phyloP scores from a whole-genome alignment of 169 alveolate species.

The Plasmodium inui region DNA sequence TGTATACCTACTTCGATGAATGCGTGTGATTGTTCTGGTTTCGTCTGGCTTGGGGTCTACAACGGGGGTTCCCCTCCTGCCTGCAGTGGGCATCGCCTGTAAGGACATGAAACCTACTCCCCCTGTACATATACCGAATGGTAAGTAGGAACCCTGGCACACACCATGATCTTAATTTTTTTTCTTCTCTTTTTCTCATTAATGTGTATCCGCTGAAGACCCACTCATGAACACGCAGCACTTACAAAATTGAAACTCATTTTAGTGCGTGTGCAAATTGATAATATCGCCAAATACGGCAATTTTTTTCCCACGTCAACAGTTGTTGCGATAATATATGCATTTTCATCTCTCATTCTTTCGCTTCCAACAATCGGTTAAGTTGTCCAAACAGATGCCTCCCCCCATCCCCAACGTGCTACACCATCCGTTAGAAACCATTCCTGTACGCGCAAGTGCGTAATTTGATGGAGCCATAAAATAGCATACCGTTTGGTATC shows the following conservation, averaged over 20 bases:
- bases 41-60: background rate
- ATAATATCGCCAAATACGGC: background rate
- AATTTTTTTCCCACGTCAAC: background rate
- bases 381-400: background rate
- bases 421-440: background rate
- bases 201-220: background rate
- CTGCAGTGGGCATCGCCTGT: background rate
- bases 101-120: background rate
- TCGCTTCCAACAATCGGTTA: background rate
- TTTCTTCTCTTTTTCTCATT: background rate
- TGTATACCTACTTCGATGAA: background rate
- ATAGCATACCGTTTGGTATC: background rate
- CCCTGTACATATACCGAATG: background rate
- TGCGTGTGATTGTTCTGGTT: background rate
- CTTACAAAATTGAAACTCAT: background rate
- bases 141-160: background rate
- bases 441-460: background rate
- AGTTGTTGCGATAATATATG: background rate
- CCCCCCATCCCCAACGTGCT: background rate
- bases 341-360: background rate
- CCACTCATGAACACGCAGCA: background rate
- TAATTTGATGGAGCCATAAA: background rate
- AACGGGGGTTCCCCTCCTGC: background rate
- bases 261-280: background rate
- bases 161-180: background rate